Base-by-base conservation (phyloP, 2,329 filamentous ascomycete genomes). In the Phialophora expanda region DNA sequence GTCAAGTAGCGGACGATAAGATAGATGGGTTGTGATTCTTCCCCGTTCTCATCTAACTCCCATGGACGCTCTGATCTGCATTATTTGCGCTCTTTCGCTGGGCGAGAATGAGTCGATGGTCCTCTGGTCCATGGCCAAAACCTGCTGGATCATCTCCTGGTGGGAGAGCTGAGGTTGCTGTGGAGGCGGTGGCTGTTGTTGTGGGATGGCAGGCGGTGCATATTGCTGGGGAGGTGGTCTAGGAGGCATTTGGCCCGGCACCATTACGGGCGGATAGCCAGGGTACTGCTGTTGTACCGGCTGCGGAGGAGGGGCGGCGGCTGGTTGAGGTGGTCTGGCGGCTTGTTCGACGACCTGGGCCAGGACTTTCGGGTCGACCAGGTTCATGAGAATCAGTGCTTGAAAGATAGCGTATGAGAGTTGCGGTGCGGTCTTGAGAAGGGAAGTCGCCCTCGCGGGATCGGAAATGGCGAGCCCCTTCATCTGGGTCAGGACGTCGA, bases 341-440 rank as follows among this genome's bases (percentile, higher is more conserved):
- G 80, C 78, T 67, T 81, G 80, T 74, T 96, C 91, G 61, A 97
- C 85, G 32, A 98, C 91, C 4, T 90, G 89, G 69, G 89, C 86
- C 62, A 98, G 88, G 2, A 93, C 89, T 73, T 89, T 89, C 14
- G 92, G 90, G 65, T 95, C 94, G 63, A 98, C 92, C 9, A 98
- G 87, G 54, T 93, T 92, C 87, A 98, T 95, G 44, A 97, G 87
- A 1, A 98, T 86, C 9, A 98, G 85, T 26, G 93, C 91, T 79
- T 98, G 94, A 80, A 98, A 98, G 71, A 98, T 90, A 65, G 95
- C 95, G 74, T 96, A 98, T 4, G 92, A 88, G 53, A 99, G 87
- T 79, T 99, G 95, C 0, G 95, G 95, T 1, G 93, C 93, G 80
- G 94, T 90, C 68, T 90, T 85, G 50, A 99, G 86, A 48, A 98